Evolutionary conservation across 345 rosid genomes (phyloP).

Genomic region (Viola odorata): DNA sequence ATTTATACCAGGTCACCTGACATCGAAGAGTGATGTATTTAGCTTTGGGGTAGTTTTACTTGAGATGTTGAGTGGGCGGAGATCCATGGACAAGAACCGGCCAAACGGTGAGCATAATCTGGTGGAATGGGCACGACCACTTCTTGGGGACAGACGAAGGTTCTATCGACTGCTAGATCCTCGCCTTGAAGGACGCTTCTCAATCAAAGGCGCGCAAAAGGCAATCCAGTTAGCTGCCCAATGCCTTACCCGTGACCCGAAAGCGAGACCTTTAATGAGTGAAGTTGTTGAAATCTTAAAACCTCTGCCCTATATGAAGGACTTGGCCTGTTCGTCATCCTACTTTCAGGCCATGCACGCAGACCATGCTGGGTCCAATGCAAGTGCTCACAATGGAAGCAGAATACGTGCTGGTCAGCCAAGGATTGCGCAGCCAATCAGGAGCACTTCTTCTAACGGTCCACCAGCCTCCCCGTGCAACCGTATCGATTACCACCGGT

Average conservation of each 20-base stretch:
- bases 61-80: conserved; percentile 20
- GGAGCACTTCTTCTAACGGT: conserved; percentile 13
- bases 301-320: conserved; percentile 17
- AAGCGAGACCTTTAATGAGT: conserved; percentile 22
- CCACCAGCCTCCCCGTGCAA: conserved; percentile 19
- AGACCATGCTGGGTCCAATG: conserved; percentile 12
- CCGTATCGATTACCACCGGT: conserved; percentile 5
- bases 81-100: conserved; percentile 22
- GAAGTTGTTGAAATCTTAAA: conserved; percentile 16
- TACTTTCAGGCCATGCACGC: conserved; percentile 24
- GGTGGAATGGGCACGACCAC: conserved; percentile 24
- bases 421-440: conserved; percentile 14
- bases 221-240: conserved; percentile 20
- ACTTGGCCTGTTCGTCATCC: conserved; percentile 28
- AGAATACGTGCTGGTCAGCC: conserved; percentile 12
- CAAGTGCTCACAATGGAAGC: conserved; percentile 9
- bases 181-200: conserved; percentile 20
- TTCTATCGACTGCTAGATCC: conserved; percentile 19
- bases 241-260: conserved; percentile 19
- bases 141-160: conserved; percentile 13
- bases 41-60: conserved; percentile 26
- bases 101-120: conserved; percentile 21
- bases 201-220: conserved; percentile 19
- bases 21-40: conserved; percentile 20
- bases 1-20: conserved; percentile 19